Conservation (phyloP, 192 early-diverging fungal species). For the Gaertneriomyces sp. region DNA sequence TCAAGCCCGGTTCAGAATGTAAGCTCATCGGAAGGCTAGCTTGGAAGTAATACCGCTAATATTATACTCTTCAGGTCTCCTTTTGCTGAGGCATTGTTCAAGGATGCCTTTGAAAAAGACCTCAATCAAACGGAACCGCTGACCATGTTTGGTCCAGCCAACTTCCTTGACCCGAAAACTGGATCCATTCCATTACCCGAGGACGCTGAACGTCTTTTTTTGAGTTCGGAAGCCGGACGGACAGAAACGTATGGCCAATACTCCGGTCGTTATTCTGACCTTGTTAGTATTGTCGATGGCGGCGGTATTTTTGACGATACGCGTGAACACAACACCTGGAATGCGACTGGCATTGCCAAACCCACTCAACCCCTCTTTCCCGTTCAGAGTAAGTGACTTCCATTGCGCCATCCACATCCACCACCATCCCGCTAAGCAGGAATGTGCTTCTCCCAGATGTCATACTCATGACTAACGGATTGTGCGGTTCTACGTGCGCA, state of each 20-base stretch:
- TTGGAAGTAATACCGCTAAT: background rate
- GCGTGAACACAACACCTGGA: constrained; percentile 17
- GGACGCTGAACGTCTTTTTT: constrained; percentile 21
- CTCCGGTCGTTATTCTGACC: constrained; percentile 16
- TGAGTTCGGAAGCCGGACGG: constrained; percentile 13
- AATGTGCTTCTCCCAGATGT: constrained; percentile 10
- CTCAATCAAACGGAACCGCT: constrained; percentile 21
- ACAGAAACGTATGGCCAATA: constrained; percentile 19
- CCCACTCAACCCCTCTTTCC: constrained; percentile 14
- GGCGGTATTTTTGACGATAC: constrained; percentile 17
- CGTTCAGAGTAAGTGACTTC: constrained; percentile 6
- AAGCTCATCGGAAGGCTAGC: no score
- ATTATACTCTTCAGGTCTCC: constrained; percentile 14
- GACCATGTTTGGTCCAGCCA: constrained; percentile 31
- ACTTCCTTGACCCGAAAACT: constrained; percentile 28
- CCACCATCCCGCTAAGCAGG: no score
- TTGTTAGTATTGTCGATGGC: constrained; percentile 24
- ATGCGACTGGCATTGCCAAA: constrained; percentile 21
- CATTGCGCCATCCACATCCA: background rate
- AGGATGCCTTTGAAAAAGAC: constrained; percentile 17
- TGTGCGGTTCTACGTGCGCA: constrained; percentile 29
- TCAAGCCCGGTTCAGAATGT: background rate
- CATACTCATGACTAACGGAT: constrained; percentile 24
- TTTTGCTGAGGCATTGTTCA: constrained; percentile 5
- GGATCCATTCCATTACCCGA: background rate